These are phyloP conservation scores for Ricinus communis DNA, from an alignment of 345 rosid genomes.

Conservation along the genomic window DNA sequence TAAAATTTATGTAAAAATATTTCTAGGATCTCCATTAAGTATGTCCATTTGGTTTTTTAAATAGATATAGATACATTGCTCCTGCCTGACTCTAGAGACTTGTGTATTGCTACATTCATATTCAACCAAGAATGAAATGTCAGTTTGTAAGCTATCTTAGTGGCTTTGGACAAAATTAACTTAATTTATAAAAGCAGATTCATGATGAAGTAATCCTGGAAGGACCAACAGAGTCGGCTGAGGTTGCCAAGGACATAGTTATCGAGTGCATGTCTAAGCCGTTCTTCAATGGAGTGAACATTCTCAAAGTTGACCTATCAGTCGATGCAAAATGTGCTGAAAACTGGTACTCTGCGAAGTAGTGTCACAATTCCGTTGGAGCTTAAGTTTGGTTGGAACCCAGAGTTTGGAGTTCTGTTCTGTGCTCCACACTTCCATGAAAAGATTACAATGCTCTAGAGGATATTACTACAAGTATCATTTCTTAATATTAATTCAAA, in stretches of 20 bases:
- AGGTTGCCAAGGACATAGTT: constrained; percentile 74
- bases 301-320: constrained; percentile 72
- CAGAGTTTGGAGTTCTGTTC: not conserved
- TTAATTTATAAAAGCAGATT: constrained; percentile 49
- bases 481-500: not conserved
- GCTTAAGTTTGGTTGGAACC: constrained; percentile 11
- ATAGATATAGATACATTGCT: too few species aligned
- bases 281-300: constrained; percentile 69
- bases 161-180: not conserved
- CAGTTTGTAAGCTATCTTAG: not conserved
- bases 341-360: constrained; percentile 91
- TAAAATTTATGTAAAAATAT: too few species aligned
- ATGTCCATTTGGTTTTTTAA: too few species aligned
- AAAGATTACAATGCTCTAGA: not conserved
- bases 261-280: constrained; percentile 91
- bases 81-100: not conserved
- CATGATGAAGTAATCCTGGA: constrained; percentile 98
- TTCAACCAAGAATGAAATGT: not conserved
- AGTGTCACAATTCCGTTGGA: constrained; percentile 20
- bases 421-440: not conserved
- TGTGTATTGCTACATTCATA: not conserved
- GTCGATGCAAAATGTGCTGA: constrained; percentile 94
- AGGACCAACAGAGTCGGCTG: constrained; percentile 89
- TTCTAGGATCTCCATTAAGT: too few species aligned
- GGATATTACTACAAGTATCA: not conserved